Percentiles rank a stretch among this genome's conserved stretches.
Evolutionary conservation across 2,329 filamentous ascomycete species (phyloP).

Genomic region (Monilinia vaccinii-corymbosi): DNA sequence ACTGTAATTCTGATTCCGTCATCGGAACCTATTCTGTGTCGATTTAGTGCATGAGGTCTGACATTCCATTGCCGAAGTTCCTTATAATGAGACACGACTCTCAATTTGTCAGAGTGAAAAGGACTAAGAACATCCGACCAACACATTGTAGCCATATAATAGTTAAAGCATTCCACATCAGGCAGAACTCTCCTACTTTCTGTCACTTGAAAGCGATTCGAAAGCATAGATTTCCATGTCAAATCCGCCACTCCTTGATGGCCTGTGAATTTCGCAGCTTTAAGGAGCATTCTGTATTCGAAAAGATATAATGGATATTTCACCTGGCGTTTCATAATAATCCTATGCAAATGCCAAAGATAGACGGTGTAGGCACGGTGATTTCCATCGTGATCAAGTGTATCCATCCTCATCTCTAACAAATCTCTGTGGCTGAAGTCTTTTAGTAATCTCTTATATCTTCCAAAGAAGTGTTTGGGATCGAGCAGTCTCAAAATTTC

Average conservation of each 20-base stretch:
- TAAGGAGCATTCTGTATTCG: conserved; percentile 45
- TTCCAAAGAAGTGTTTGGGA: conserved; percentile 41
- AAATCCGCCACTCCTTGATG: conserved; percentile 34
- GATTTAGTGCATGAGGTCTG: conserved; percentile 16
- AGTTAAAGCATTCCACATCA: conserved; percentile 44
- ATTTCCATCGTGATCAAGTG: conserved; percentile 10
- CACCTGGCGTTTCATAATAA: conserved; percentile 32
- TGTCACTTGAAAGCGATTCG: conserved; percentile 15
- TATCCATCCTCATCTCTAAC: conserved; percentile 19
- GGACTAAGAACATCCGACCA: conserved; percentile 37
- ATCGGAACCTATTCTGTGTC: conserved; percentile 18
- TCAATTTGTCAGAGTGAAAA: conserved; percentile 28
- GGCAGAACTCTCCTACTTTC: conserved; percentile 29
- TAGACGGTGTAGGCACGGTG: conserved; percentile 21
- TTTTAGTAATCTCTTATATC: conserved; percentile 37
- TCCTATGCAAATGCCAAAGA: conserved; percentile 15
- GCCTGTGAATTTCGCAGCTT: conserved; percentile 40
- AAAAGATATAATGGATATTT: conserved; percentile 34
- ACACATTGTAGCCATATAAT: conserved; percentile 40
- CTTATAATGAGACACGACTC: conserved; percentile 28
- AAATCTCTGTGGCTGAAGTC: conserved; percentile 40
- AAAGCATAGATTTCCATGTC: conserved; percentile 39
- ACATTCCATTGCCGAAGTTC: conserved; percentile 16
- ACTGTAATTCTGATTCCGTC: conserved; percentile 16
- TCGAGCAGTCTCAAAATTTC: conserved; percentile 55